Evolutionary conservation across 768 basidiomycete species (phyloP), one percentile per base, ranked within the genome.

Genomic region (Rhodotorula toruloides): DNA sequence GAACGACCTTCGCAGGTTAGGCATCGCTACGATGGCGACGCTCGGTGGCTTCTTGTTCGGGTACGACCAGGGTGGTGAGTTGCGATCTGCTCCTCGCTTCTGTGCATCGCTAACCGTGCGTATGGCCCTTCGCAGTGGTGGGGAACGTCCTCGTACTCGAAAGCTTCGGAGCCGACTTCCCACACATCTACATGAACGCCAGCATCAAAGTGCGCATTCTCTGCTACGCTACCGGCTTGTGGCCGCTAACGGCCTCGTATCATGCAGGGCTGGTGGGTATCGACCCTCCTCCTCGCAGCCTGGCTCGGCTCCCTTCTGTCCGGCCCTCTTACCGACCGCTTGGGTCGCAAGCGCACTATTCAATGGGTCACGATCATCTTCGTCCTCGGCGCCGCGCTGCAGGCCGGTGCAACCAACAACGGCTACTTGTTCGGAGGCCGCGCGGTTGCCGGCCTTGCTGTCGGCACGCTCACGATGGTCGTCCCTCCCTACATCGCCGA

Each of bases 401-500:
- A 46, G 44, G n/a, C 44, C 22, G 44, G 44, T 25, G 44, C 44
- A 22, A 11, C 9, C 21, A 46, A 46, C 44, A 25, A 46, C 21
- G 44, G 44, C 21, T 46, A 46, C 44, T 25, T 46, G 11, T 46
- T 46, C 44, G 44, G 13, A 17, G 44, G 44, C 8, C 44, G 44
- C 11, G 44, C 44, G 12, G n/a, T 46, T 25, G 44, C 74, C 31
- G 76, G 76, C 42, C 49, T 73, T 22, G 70, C 74, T 32, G 75
- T 77, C 47, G 77, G 77, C 25, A 67, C 74, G 17, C 55, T 77
- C 27, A 73, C 70, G 25, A 71, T 70, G 58, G 65, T 75, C 55
- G 76, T 76, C 16, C 75, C 75, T 12, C 52, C 76, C 29, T 76
- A 73, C 58, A 60, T 58, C 31, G 63, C 63, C 17, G 68, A 69